Base-by-base conservation (phyloP, 306 rosid species). In the Prunus armeniaca region DNA sequence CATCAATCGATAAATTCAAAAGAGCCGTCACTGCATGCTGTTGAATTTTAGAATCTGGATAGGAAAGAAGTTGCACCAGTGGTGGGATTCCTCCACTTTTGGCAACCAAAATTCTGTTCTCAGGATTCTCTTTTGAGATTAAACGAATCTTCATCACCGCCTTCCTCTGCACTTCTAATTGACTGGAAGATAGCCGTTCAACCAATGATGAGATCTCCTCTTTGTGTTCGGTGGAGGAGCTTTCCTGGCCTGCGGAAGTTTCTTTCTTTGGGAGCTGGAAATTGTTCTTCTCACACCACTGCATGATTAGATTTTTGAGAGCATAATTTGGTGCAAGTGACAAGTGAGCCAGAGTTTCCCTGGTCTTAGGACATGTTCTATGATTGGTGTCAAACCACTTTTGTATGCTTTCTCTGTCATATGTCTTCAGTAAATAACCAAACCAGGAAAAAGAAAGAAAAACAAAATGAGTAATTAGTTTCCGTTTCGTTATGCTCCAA, bases 21-120 rank as follows among this genome's bases (percentile, higher is more conserved):
- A 92, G 81, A 9, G 93, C 89, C 49, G 93, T 92, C 45, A 90
- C 96, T 1, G 93, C 89, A 70, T 92, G 86, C 61, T 90, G 93
- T 47, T 92, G 86, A 50, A 88, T 86, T 76, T 83, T 85, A 12
- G 93, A 80, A 65, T 90, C 97, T 27, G 96, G 92, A 78, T 90
- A 92, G 12, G 93, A 87, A 1, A 90, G 63, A 28, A 92, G 86
- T 20, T 87, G 89, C 20, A 92, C 89, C 25, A 92, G 72, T 25
- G 89, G 88, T 1, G 82, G 83, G 77, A 92, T 87, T 78, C 92
- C 97, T 63, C 93, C 91, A 27, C 75, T 63, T 27, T 71, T 54
- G 6, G 93, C 93, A 18, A 92, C 78, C 82, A 88, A 58, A 43
- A 84, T 69, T 56, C 93, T 78, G 67, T 87, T 90, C 71, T 88